A percentile compares a stretch with the other conserved stretches of the same genome.
phyloP scores from a whole-genome alignment of 228 moss, liverwort and hornwort species.

The Sphagnum fallax region DNA sequence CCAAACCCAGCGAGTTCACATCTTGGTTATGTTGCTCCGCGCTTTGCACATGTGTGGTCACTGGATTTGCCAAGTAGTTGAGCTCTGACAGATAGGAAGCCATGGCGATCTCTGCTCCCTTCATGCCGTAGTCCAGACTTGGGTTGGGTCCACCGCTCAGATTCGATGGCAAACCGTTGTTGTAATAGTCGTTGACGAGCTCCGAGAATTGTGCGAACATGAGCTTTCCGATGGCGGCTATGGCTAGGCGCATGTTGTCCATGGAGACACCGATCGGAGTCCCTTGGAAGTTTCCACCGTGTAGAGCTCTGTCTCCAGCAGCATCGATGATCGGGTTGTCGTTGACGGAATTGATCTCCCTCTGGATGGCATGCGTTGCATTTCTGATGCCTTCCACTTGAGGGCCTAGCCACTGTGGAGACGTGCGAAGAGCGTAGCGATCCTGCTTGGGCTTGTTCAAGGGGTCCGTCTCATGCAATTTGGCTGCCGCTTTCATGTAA shows the following conservation, averaged over 20 bases:
- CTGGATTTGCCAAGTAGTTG: slow-evolving; percentile 25
- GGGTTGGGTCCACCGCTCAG: slow-evolving; percentile 20
- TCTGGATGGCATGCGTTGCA: slow-evolving; percentile 17
- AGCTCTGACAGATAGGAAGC: slow-evolving; percentile 31
- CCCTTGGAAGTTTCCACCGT: slow-evolving; percentile 21
- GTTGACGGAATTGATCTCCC: slow-evolving; percentile 26
- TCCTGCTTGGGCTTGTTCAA: slow-evolving; percentile 26
- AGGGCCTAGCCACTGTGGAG: slow-evolving; percentile 1
- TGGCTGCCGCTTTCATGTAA: slow-evolving; percentile 24
- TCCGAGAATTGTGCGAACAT: slow-evolving; percentile 20
- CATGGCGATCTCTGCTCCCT: slow-evolving; percentile 31
- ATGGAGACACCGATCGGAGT: slow-evolving; percentile 20
- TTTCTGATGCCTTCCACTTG: neutral
- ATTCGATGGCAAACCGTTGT: slow-evolving; percentile 18
- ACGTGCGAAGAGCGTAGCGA: slow-evolving; percentile 17
- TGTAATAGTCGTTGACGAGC: slow-evolving; percentile 29
- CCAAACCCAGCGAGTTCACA: no score
- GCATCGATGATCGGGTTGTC: slow-evolving; percentile 29
- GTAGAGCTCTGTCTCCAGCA: slow-evolving; percentile 8
- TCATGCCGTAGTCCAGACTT: slow-evolving; percentile 25
- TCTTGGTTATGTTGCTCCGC: no score
- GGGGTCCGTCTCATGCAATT: slow-evolving; percentile 26
- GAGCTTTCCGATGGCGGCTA: slow-evolving; percentile 23
- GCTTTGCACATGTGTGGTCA: slow-evolving; percentile 22
- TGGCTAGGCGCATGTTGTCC: slow-evolving; percentile 16